phyloP scores from a whole-genome alignment of 1,284 basidiomycete species.

The Porphyrellus sp. region DNA sequence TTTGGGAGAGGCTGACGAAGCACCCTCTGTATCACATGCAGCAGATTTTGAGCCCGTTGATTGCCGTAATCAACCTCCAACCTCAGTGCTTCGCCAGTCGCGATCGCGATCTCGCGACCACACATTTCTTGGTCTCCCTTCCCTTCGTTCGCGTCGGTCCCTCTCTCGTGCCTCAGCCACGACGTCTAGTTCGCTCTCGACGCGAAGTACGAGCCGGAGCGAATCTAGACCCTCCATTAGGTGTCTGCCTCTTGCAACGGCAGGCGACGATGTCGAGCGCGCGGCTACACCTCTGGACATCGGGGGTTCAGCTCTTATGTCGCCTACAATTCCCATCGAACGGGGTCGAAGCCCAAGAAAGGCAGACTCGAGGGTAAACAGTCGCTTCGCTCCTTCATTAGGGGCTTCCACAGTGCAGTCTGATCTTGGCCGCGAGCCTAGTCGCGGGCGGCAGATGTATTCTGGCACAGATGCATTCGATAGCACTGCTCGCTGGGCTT shows the following conservation, averaged over 20 bases:
- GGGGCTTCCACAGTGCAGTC: conserved; percentile 29
- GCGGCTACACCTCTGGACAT: conserved; percentile 25
- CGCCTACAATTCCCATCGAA: conserved; percentile 31
- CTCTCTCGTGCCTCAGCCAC: conserved; percentile 42
- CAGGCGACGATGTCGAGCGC: conserved; percentile 16
- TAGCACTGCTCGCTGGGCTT: conserved; percentile 34
- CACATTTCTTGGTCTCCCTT: conserved; percentile 3
- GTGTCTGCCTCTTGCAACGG: conserved; percentile 21
- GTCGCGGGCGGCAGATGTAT: conserved; percentile 16
- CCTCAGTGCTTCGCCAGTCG: conserved; percentile 13
- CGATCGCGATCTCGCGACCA: conserved; percentile 19
- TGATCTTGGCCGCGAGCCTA: conserved; percentile 20
- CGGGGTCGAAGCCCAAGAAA: conserved; percentile 43
- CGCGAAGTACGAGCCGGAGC: conserved; percentile 35
- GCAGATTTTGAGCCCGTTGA: conserved; percentile 32
- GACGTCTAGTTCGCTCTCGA: conserved; percentile 36
- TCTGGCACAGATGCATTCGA: conserved; percentile 24
- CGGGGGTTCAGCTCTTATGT: conserved; percentile 32
- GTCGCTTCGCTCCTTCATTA: conserved; percentile 26
- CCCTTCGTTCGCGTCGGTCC: conserved; percentile 36
- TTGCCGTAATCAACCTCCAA: conserved; percentile 14
- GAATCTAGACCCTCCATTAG: conserved; percentile 24
- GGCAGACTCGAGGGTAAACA: conserved; percentile 37
- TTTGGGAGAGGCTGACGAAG: conserved; percentile 51
- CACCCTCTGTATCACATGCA: conserved; percentile 28